Base-by-base conservation (phyloP, 257 asterid species). In the Henckelia pumila region DNA sequence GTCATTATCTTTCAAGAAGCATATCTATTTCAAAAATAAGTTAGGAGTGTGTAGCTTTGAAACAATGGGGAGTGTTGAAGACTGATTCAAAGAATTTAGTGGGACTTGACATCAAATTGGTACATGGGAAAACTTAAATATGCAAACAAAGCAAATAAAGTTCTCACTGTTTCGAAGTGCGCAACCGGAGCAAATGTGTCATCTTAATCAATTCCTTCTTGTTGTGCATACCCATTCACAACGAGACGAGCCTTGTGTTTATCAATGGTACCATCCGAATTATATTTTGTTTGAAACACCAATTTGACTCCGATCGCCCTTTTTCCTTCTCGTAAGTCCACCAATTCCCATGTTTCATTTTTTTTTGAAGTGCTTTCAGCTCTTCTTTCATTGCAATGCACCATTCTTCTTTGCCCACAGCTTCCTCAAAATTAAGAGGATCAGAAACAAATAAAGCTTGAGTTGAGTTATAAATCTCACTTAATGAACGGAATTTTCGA, bases 81-180 rank as follows among this genome's bases (percentile, higher is more conserved):
- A n/a, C n/a, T n/a, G n/a, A n/a, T n/a, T n/a, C n/a, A n/a, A n/a
- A n/a, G n/a, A n/a, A n/a, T n/a, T n/a, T n/a, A n/a, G n/a, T n/a
- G n/a, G n/a, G 16, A 5, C 35, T 40, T 63, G 33, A 63, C 75
- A 56, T 71, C 75, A 26, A 71, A 59, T 25, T 71, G 75, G 64
- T 63, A 63, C 2, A 8, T 32, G 0, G 0, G 0, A 0, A 32
- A 32, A 32, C 37, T 32, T 32, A 8, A 32, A 32, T 32, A 32
- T 1, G 37, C 37, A 32, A 3, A 2, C 0, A 8, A 7, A 0
- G 37, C 37, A 32, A 32, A 11, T 32, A 32, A 1, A 32, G 2
- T 32, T 32, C 37, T 32, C 11, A 32, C 11, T 7, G 2, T 32
- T 32, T 28, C 37, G 0, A 32, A 7, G 2, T 3, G 37, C 8